Evolutionary conservation across 345 rosid species (phyloP).

Genomic region (Brassica carinata): DNA sequence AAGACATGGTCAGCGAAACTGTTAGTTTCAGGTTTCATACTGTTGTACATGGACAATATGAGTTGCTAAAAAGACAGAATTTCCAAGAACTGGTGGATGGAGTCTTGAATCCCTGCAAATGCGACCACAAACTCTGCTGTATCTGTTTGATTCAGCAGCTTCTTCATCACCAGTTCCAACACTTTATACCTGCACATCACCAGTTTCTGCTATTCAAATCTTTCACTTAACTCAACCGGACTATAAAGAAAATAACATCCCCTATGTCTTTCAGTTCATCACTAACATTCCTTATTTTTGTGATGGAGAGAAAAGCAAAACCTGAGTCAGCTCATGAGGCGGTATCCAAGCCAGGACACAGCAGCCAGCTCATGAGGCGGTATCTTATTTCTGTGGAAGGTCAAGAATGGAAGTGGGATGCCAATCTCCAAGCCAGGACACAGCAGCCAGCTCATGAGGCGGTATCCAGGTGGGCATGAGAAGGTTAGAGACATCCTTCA

Average conservation of each 20-base stretch:
- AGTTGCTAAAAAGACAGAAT: neutral
- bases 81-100: slow-evolving; percentile 47
- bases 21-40: slow-evolving; percentile 4
- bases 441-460: slow-evolving; percentile 60
- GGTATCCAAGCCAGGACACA: no score
- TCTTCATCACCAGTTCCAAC: slow-evolving; percentile 71
- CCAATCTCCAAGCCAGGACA: slow-evolving; percentile 92
- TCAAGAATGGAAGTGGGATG: slow-evolving; percentile 77
- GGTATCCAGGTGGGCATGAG: no score
- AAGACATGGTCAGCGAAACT: neutral
- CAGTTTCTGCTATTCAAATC: no score
- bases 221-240: no score
- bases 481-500: no score
- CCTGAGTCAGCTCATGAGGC: no score
- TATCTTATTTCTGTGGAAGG: slow-evolving; percentile 28
- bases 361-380: no score
- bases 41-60: slow-evolving; percentile 1
- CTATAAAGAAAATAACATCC: no score
- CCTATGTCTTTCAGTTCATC: no score
- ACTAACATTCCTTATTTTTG: no score
- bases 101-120: slow-evolving; percentile 64
- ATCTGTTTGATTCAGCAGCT: slow-evolving; percentile 58
- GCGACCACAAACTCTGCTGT: slow-evolving; percentile 73
- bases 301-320: no score
- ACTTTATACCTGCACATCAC: slow-evolving; percentile 58